phyloP scores from a whole-genome alignment of 2,329 filamentous ascomycete genomes.

The Chalaropsis ovoidea region DNA sequence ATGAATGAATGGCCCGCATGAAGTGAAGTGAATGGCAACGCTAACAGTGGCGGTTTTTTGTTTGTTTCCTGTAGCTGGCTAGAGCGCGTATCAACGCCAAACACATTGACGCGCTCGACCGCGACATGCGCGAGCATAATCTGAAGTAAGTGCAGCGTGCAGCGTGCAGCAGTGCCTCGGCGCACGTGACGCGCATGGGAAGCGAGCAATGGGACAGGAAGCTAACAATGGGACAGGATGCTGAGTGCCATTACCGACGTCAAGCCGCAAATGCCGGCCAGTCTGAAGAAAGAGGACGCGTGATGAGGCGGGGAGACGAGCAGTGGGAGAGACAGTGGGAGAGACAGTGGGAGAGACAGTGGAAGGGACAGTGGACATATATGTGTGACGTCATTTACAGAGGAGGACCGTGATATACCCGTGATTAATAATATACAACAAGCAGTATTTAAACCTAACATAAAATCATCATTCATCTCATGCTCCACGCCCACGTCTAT shows the following conservation, averaged over 20 bases:
- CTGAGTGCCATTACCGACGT: constrained; percentile 23
- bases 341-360: not conserved
- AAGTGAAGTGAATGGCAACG: not conserved
- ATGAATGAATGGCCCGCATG: too few relatives aligned
- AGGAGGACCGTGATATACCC: constrained; percentile 17
- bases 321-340: not conserved
- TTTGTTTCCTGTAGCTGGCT: constrained; percentile 26
- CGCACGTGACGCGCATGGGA: too few relatives aligned
- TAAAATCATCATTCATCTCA: not conserved
- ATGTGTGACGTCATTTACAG: constrained; percentile 8
- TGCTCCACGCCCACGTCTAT: not conserved
- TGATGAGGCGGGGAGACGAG: not conserved
- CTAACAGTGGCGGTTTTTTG: not conserved
- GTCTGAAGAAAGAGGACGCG: constrained; percentile 15
- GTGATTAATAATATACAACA: constrained; percentile 14
- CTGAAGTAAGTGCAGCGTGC: constrained; percentile 33
- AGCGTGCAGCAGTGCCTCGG: not conserved
- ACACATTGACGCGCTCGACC: constrained; percentile 45
- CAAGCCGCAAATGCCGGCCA: constrained; percentile 22
- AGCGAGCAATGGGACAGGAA: not conserved
- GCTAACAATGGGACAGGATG: constrained; percentile 13
- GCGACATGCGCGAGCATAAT: constrained; percentile 48
- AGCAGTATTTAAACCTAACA: not conserved
- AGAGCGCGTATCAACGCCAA: constrained; percentile 36
- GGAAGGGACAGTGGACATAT: not conserved